Base-by-base conservation (phyloP, 305 asterid genomes). In the Solanum hybrid region DNA sequence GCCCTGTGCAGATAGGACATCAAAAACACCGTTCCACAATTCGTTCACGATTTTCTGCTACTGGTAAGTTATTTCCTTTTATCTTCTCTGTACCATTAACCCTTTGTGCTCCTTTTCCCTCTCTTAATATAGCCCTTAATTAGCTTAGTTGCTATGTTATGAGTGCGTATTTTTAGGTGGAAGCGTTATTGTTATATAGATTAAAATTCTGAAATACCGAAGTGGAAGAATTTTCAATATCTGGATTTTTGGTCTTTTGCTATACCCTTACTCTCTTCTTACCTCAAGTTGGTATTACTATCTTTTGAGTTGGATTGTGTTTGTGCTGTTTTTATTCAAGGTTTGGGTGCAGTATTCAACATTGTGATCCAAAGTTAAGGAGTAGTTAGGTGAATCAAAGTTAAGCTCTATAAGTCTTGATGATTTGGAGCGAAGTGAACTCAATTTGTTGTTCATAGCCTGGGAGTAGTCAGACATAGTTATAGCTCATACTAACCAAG, bases 11-110 rank as follows among this genome's bases (percentile, higher is more conserved):
- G 37, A 78, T 42, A 57, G 90, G 92, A 78, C 85, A 91, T 85
- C 95, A 92, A 89, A 96, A 93, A 93, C 93, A 93, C 78, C 99
- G 96, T 75, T 87, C 95, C 22, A 92, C 95, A 89, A 90, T 92
- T 76, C 97, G 97, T 84, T 92, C 95, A 88, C 94, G 94, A 64
- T 89, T 90, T 88, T 87, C 93, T 39, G 93, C 89, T 83, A 57
- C 92, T 90, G 97, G 98, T 96, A 92, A 91, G 95, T 83, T 82
- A 34, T 67, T 69, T 89, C 57, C 51, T 71, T 61, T 51, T 34
- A 78, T 51, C 33, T 26, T 28, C 16, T 13, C 33, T 85, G 77
- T 64, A 85, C 77, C 88, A 33, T 61, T 64, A 31, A 7, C 77
- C 51, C 13, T n/a, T 57, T 73, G 6, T 85, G 76, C 33, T 85